Evolutionary conservation across 1,284 basidiomycete species (phyloP), one percentile per base, ranked within the genome.

Genomic region (Pulchroboletus neoregius): DNA sequence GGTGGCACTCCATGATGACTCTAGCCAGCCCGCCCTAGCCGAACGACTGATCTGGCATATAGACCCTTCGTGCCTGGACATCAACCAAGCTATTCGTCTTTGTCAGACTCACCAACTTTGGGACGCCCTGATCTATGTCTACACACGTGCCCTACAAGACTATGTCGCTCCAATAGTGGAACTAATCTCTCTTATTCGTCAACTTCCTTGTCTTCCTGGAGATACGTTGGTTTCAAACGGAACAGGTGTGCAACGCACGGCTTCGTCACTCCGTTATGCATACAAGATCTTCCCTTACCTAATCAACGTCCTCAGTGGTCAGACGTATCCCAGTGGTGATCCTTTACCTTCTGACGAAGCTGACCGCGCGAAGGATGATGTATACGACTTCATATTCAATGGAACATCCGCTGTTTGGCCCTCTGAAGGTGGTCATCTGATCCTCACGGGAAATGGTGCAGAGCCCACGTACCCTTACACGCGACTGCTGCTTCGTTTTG

Each of bases 11-110:
- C 89, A 96, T 56, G 86, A 87, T 42, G 79, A 85, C 30, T 76
- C 82, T 32, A 73, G 74, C 5, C 80, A 86, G 45, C 84, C 86
- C 16, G 87, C 88, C 41, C 73, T 83, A 3, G 90, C 91, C 1
- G 94, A 99, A 64, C 78, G 81, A 32, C 75, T 99, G 49, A 95
- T 99, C 45, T 97, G 94, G 91, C 92, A 96, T 63, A 91, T 98
- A 49, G 90, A 97, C 56, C 93, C 95, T 0, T 72, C 80, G 12
- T 91, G 86, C 57, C 72, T 99, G 48, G 96, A 99, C 62, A 85
- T 98, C 65, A 90, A 99, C 62, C 96, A 98, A 67, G 87, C 88
- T 1, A 85, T 98, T 51, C 78, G 70, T 13, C 73, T 99, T 4
- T 99, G 96, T 61, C 84, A 91, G 60, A 75, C 74, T 45, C 80